Base-by-base conservation (phyloP, 2,329 filamentous ascomycete genomes). In the Amphichorda felina region DNA sequence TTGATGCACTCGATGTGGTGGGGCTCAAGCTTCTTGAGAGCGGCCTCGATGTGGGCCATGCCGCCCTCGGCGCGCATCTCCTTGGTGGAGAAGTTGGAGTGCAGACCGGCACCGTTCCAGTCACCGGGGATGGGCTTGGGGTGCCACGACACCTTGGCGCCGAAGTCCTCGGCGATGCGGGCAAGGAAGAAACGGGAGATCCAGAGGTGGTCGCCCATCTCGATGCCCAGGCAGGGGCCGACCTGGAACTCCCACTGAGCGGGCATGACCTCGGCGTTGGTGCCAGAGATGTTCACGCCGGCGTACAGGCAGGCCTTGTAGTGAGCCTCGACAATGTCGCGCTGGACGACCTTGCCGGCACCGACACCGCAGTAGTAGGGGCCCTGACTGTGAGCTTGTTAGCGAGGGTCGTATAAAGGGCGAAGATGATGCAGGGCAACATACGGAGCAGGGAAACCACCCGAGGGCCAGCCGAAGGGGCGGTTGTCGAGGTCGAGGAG, bases 171-270 rank as follows among this genome's bases (percentile, higher is more conserved):
- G 36, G 89, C 84, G 41, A 96, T 83, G 47, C 88, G 83, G 72
- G 81, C 72, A 35, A 91, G 79, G 52, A 91, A 72, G 70, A 87
- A 91, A 47, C 85, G 81, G 3, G 61, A 51, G 53, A 94, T 71
- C 91, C 89, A 96, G 52, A 98, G 85, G 56, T 96, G 80, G 62
- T 98, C 91, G 61, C 91, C 91, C 72, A 96, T 82, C 58, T 79
- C 69, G 51, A 95, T 95, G 44, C 87, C 89, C 37, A 68, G 62
- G 64, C 85, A 94, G 44, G 89, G 89, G 39, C 89, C 89, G 51
- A 95, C 84, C 60, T 95, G 89, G 78, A 85, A 95, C 63, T 96
- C 89, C 89, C 89, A 96, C 65, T 95, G 89, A 41, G 83, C 87
- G 44, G 87, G 83, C 84, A 95, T 94, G 55, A 98, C 91, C 74